phyloP scores from a whole-genome alignment of 139 green algal genomes.

The Ettlia oleoabundans region DNA sequence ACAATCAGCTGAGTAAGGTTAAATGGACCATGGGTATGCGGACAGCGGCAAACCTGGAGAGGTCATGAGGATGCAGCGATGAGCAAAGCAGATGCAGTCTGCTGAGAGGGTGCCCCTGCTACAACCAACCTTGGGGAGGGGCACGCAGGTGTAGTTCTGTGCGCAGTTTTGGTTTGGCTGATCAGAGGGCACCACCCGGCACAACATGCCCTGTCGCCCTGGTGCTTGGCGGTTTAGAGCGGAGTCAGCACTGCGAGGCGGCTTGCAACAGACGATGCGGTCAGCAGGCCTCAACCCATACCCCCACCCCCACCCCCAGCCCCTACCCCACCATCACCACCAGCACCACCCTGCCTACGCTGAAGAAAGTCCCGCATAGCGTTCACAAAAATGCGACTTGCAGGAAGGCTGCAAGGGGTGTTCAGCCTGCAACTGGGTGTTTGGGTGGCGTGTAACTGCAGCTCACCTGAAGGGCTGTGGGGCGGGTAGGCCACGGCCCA shows the following conservation, averaged over 20 bases:
- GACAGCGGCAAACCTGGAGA: background rate
- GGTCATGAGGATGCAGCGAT: background rate
- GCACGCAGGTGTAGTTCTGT: background rate
- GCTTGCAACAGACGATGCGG: background rate
- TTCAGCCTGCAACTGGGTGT: too few species aligned
- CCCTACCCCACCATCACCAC: too few species aligned
- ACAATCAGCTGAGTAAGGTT: too few species aligned
- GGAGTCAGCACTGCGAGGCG: background rate
- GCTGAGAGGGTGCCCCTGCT: background rate
- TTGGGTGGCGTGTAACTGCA: too few species aligned
- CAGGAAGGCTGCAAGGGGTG: too few species aligned
- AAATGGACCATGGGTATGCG: too few species aligned
- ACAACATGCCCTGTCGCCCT: constrained; percentile 1
- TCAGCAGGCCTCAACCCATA: background rate
- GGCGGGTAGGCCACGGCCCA: too few species aligned
- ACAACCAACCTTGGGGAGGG: background rate
- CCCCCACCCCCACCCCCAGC: background rate
- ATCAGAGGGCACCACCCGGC: background rate
- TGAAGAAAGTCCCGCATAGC: too few species aligned
- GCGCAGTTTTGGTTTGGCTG: background rate
- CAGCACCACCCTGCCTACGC: too few species aligned
- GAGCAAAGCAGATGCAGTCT: background rate
- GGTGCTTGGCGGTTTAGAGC: background rate
- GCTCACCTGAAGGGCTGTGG: background rate
- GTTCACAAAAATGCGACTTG: too few species aligned